Base-by-base conservation (phyloP, 768 basidiomycete species). In the Mycena filopes region DNA sequence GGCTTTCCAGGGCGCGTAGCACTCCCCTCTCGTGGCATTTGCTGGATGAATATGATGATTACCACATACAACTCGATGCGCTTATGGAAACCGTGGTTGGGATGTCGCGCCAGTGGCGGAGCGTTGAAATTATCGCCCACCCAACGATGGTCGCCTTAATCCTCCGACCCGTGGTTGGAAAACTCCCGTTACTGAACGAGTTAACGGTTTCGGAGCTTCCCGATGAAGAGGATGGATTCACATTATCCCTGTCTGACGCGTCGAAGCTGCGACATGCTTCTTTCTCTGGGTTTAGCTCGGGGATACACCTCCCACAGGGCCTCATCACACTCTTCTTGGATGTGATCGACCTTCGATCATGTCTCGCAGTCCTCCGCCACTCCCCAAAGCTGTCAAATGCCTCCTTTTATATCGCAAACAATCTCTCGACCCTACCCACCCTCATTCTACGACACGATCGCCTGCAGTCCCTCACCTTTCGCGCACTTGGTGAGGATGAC, bases 191-290 rank as follows among this genome's bases (percentile, higher is more conserved):
- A 16, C 51, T 53, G n/a, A 41, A 53, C n/a, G 26, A 38, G n/a
- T 25, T 61, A 16, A 6, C 2, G 2, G 15, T 45, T 12, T 31
- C 48, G 29, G 3, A 20, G 1, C 25, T 26, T 10, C 25, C 28
- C 23, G 25, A 20, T 5, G 18, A 15, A 10, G 10, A 6, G 23
- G 26, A 2, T 43, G 7, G 36, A 4, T 21, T 38, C 21, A 11
- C 31, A 4, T 29, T 46, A 2, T 42, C 48, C 25, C 53, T 61
- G 13, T 29, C 5, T 13, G 50, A 61, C 33, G 51, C 60, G 16
- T 51, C 60, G 18, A 58, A 48, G n/a, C 18, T 58, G 45, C 56
- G 56, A 33, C 33, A 6, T 33, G 33, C 12, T 33, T 23, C 4
- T 2, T 7, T 48, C 9, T 12, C 18, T 20, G 7, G 2, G 1